Evolutionary conservation across 306 rosid species (phyloP).

Genomic region (Herpetospermum pedunculosum): DNA sequence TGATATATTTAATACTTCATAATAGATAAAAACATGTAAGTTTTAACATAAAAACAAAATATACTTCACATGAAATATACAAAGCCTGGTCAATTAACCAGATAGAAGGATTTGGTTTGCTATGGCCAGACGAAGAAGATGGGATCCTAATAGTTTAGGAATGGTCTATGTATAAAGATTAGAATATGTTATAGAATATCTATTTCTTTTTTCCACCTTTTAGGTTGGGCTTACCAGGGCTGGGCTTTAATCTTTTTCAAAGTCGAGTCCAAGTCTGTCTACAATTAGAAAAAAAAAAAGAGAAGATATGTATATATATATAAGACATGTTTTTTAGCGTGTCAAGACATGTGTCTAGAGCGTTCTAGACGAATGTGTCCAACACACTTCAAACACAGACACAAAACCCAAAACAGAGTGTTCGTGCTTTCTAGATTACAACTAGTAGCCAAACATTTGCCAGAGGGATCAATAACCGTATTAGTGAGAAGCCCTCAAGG

Average conservation of each 20-base stretch:
- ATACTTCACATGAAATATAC: background rate
- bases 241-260: background rate
- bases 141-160: background rate
- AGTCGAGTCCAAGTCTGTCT: background rate
- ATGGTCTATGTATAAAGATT: background rate
- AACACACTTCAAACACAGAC: background rate
- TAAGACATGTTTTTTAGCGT: background rate
- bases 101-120: background rate
- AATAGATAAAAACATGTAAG: background rate
- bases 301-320: too few relatives aligned
- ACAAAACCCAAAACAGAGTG: background rate
- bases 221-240: background rate
- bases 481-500: too few relatives aligned
- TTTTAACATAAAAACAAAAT: background rate
- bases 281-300: background rate
- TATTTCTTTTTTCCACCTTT: background rate
- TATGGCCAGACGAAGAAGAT: background rate
- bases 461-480: background rate
- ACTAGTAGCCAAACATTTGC: background rate
- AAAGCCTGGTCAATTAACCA: background rate
- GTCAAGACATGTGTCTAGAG: background rate
- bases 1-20: background rate
- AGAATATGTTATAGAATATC: background rate
- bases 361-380: background rate
- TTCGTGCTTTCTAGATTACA: background rate